Conservation (phyloP, 257 asterid genomes). For the Nyctanthes arbortristis region DNA sequence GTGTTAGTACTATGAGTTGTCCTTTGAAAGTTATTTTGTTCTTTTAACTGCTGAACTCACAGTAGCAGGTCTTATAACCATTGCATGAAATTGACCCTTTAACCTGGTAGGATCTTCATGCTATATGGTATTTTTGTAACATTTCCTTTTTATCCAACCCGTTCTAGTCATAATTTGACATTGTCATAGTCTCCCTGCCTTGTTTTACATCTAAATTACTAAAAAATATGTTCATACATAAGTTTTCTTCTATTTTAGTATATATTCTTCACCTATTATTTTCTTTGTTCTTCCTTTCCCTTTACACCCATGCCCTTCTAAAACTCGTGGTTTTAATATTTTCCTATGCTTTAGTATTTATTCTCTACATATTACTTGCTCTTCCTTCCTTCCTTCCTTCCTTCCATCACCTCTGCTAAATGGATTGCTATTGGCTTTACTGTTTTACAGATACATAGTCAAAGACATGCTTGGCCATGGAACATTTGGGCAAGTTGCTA, state of each 20-base stretch:
- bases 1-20: constrained; percentile 1
- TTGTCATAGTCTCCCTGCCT: background rate
- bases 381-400: constrained; percentile 22
- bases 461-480: constrained; percentile 98
- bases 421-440: constrained; percentile 28
- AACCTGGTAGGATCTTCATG: background rate
- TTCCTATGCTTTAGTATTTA: constrained; percentile 4
- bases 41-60: background rate
- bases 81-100: background rate
- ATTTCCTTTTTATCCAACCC: background rate
- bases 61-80: background rate
- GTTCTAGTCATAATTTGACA: background rate
- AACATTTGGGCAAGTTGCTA: constrained; percentile 99
- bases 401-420: constrained; percentile 2
- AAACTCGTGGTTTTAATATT: background rate
- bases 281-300: no score
- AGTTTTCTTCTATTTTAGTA: no score
- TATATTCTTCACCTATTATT: no score
- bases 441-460: constrained; percentile 73
- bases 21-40: constrained; percentile 14
- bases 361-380: constrained; percentile 12
- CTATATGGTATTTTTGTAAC: background rate
- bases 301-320: constrained; percentile 6
- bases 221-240: background rate
- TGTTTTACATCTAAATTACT: background rate